Conservation (phyloP, 106 monocot genomes). For the Dendrobium nobile region DNA sequence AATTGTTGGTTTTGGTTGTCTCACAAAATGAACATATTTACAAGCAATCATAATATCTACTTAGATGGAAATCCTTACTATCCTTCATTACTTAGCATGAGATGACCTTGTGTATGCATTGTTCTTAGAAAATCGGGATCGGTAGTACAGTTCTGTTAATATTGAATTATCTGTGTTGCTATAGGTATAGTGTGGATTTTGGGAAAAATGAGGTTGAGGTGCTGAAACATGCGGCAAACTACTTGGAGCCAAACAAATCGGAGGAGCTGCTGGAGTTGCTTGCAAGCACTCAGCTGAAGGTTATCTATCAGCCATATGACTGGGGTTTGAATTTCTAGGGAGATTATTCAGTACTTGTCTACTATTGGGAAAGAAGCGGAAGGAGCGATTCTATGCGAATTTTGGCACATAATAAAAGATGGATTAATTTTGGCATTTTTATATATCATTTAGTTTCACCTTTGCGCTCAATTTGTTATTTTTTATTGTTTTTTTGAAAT, state of each 20-base stretch:
- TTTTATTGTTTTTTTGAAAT: background rate
- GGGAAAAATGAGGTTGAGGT: constrained; percentile 80
- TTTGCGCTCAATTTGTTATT: background rate
- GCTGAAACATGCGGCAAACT: constrained; percentile 83
- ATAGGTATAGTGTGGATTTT: constrained; percentile 84
- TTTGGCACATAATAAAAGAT: background rate
- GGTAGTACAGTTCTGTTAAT: too few species aligned
- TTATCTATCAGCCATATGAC: constrained; percentile 75
- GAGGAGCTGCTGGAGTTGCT: constrained; percentile 70
- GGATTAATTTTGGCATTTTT: background rate
- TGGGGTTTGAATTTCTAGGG: constrained; percentile 61
- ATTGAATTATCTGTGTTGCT: too few species aligned
- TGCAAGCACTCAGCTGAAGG: constrained; percentile 59
- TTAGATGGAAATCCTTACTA: too few species aligned
- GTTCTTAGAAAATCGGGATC: too few species aligned
- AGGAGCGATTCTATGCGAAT: background rate
- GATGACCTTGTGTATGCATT: too few species aligned
- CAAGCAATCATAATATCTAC: too few species aligned
- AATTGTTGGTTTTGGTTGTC: too few species aligned
- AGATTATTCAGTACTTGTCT: background rate
- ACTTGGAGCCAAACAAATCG: constrained; percentile 60
- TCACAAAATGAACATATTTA: too few species aligned
- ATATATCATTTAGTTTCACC: background rate
- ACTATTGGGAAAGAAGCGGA: background rate
- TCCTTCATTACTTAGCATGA: too few species aligned